Percentiles rank a stretch among this genome's conserved stretches.
phyloP scores from a whole-genome alignment of 306 rosid genomes.

The Datisca glomerata region DNA sequence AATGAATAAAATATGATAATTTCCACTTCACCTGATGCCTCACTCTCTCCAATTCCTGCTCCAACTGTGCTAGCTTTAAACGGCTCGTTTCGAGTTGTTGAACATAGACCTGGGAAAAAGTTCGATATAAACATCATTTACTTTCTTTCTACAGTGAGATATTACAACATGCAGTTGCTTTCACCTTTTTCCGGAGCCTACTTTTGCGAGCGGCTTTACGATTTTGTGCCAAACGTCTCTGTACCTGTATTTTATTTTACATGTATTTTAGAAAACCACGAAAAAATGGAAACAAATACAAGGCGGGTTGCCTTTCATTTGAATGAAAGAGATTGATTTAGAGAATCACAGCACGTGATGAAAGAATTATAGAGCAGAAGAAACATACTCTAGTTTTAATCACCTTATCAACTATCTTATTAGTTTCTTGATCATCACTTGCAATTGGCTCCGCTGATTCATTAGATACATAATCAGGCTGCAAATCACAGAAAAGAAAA shows the following conservation, averaged over 20 bases:
- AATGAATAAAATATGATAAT: no score
- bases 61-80: conserved; percentile 54
- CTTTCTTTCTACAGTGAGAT: no score
- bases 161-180: conserved; percentile 1
- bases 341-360: no score
- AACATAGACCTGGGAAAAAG: conserved; percentile 57
- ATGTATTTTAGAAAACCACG: background rate
- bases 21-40: conserved; percentile 44
- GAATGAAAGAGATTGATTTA: no score
- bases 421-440: conserved; percentile 39
- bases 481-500: conserved; percentile 15
- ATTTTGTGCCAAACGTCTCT: conserved; percentile 66
- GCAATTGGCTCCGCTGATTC: no score
- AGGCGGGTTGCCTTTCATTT: no score
- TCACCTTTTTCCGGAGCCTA: conserved; percentile 55
- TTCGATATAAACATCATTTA: no score
- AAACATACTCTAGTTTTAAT: no score
- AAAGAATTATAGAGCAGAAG: no score
- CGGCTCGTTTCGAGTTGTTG: conserved; percentile 69
- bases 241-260: conserved; percentile 24
- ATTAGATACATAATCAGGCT: no score
- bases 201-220: conserved; percentile 78
- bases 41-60: conserved; percentile 47
- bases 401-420: conserved; percentile 51
- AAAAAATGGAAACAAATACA: background rate